Percentiles rank a stretch among this genome's conserved stretches.
These are phyloP conservation scores for Cystofilobasidium ferigula DNA, from an alignment of 768 basidiomycete genomes.

Conservation along the genomic window DNA sequence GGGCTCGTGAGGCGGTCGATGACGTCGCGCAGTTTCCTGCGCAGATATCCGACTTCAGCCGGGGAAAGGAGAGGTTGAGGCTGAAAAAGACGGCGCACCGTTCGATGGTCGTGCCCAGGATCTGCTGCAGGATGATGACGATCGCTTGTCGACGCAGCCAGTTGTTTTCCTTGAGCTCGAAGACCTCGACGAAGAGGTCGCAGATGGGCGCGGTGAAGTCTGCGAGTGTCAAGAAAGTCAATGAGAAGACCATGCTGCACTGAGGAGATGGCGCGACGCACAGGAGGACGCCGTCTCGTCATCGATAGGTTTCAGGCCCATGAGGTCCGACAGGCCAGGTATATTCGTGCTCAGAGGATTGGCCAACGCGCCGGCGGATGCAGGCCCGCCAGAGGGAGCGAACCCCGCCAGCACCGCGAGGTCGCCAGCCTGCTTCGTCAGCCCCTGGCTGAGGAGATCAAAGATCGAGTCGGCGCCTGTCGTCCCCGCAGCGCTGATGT, in stretches of 20 bases:
- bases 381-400: conserved; percentile 50
- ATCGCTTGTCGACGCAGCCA: conserved; percentile 94
- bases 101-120: conserved; percentile 90
- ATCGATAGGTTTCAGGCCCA: conserved; percentile 55
- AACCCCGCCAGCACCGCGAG: conserved; percentile 58
- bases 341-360: background rate
- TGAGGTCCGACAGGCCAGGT: conserved; percentile 9
- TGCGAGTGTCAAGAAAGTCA: background rate
- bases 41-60: too few relatives aligned
- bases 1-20: conserved; percentile 44
- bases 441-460: conserved; percentile 82
- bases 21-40: conserved; percentile 80
- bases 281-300: conserved; percentile 77
- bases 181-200: conserved; percentile 81
- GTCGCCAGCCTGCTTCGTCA: conserved; percentile 61
- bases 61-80: background rate
- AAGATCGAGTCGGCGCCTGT: conserved; percentile 55
- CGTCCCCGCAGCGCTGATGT: conserved; percentile 38
- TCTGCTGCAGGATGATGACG: conserved; percentile 89
- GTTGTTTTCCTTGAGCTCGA: conserved; percentile 91
- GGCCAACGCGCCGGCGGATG: conserved; percentile 40
- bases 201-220: conserved; percentile 86
- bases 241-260: background rate
- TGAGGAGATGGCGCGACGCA: background rate
- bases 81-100: conserved; percentile 46